Base-by-base conservation (phyloP, 140 eudicot species). In the Cichorium intybus region DNA sequence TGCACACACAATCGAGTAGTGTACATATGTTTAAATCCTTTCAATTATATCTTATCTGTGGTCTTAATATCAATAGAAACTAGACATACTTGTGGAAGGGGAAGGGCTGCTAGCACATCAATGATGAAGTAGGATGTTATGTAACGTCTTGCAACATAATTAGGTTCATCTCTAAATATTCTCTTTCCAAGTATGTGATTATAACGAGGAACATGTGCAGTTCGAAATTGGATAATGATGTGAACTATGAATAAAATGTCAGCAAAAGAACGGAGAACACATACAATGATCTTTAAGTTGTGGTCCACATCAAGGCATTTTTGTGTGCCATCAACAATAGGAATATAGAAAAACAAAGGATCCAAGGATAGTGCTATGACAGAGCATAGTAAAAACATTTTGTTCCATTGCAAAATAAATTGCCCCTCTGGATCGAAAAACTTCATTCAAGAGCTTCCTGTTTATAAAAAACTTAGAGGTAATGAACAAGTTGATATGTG, bases 81-180 rank as follows among this genome's bases (percentile, higher is more conserved):
- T 28, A 11, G 41, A 60, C 59, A 48, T 66, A 81, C 86, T 80
- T 77, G 86, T 39, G 86, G 86, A 18, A 81, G 82, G 24, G 86
- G 82, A 67, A 81, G 80, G 29, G 70, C 77, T 33, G 82, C 60
- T 51, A 81, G 69, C 60, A 81, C 56, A 59, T 81, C 86, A 15
- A 77, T 43, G 37, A 67, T 22, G 66, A 81, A 81, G 76, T 81
- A 72, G 2, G 82, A 81, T 9, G 15, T 56, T 37, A 72, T 20
- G 62, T 81, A 77, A 68, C 64, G 67, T 64, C 35, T 76, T 66
- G 86, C 86, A 60, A 77, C 74, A n/a, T 64, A 62, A 33, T 9
- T 34, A 17, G 79, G 71, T 48, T 71, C 61, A 35, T 47, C 62
- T 28, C 31, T 58, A 2, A 59, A 53, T 52, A 10, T 14, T 10